Evolutionary conservation across 345 rosid species (phyloP).

Genomic region (Populus deltoides): DNA sequence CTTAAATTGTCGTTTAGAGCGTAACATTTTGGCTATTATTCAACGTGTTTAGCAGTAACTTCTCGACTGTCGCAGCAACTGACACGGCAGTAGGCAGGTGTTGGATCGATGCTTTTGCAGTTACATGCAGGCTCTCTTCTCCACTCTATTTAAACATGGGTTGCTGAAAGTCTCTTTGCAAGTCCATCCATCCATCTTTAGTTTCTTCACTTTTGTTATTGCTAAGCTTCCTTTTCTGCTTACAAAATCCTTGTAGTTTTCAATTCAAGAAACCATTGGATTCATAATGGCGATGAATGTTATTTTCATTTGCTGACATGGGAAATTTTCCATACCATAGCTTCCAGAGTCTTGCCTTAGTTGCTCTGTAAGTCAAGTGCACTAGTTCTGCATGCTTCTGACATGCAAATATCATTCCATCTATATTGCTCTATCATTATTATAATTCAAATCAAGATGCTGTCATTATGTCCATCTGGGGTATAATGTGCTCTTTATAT

Average conservation of each 20-base stretch:
- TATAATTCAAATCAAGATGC: not conserved
- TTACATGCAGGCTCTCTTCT: constrained; percentile 6
- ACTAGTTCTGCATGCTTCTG: not conserved
- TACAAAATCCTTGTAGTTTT: not conserved
- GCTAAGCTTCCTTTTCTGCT: not conserved
- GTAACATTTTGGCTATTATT: not conserved
- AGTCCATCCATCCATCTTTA: not conserved
- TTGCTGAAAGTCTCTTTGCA: not conserved
- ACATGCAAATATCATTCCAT: not conserved
- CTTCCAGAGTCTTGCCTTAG: not conserved
- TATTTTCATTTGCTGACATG: not conserved
- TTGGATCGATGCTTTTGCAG: not conserved
- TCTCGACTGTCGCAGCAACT: not conserved
- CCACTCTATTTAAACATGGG: not conserved
- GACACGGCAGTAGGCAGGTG: constrained; percentile 1
- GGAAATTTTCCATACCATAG: not conserved
- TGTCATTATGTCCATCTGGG: not conserved
- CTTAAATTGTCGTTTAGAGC: not conserved
- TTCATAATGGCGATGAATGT: not conserved
- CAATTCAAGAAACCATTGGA: not conserved
- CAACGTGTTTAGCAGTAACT: not conserved
- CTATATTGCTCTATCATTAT: not conserved
- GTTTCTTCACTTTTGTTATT: not conserved
- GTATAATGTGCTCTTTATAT: not conserved
- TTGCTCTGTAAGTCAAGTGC: not conserved